Base-by-base conservation (phyloP, 768 basidiomycete species). In the Butyriboletus loyo region DNA sequence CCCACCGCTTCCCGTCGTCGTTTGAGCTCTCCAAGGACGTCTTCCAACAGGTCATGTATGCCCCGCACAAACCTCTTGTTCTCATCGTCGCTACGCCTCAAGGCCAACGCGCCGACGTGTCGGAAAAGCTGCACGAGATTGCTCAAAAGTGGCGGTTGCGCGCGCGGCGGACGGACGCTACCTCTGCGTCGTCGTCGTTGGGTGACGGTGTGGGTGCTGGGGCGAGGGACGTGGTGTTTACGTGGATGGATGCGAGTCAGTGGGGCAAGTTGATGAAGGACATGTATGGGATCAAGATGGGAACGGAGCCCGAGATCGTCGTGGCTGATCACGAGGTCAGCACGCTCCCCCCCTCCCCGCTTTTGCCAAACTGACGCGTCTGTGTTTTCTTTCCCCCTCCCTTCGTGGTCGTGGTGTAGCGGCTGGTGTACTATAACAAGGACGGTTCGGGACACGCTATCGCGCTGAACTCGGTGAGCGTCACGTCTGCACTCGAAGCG, bases 261-360 rank as follows among this genome's bases (percentile, higher is more conserved):
- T 98, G 96, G 94, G 77, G 70, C 24, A 84, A 80, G 46, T 98
- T 94, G 94, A 74, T 96, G 72, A 92, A 90, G 76, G 85, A 84
- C 60, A 92, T 92, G 84, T 98, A 98, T 72, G 86, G 86, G 27
- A 73, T 93, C 59, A 73, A 69, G 57, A 52, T 57, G 9, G 57
- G 44, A 8, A 49, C 53, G 0, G 66, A 65, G 22, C 68, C 71
- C 7, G 60, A 59, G 11, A 75, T 92, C 22, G 77, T 96, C n/a
- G 79, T 97, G 51, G 80, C 87, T 2, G 89, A 95, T 67, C 92
- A 96, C 55, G 73, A 78, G 64, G 53, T 54, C n/a, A 10, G 51
- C 0, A 4, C 9, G 7, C 22, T 19, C 10, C 8, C 3, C n/a
- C 7, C 22, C 1, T n/a, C 2, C 19, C 8, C 2, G 24, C 2